phyloP scores from a whole-genome alignment of 345 rosid genomes.

The Lenwebbia sp. region DNA sequence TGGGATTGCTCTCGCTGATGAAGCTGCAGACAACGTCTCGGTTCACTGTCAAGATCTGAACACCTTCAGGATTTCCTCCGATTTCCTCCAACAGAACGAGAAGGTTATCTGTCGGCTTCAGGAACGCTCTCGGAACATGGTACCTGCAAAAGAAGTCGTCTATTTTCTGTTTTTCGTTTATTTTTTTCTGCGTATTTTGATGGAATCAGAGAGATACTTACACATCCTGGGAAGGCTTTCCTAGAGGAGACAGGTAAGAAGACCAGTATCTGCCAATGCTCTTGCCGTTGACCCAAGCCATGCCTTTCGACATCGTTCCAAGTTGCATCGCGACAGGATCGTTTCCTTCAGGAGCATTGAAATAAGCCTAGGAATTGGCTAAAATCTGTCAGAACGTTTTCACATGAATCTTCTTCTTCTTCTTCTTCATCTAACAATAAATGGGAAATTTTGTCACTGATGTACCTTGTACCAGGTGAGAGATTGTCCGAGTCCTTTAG shows the following conservation, averaged over 20 bases:
- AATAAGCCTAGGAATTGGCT: slow-evolving; percentile 8
- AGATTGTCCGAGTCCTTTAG: slow-evolving; percentile 9
- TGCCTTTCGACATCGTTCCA: slow-evolving; percentile 30
- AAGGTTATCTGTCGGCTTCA: slow-evolving; percentile 27
- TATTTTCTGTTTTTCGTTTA: background rate
- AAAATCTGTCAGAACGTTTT: background rate
- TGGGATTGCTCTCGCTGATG: slow-evolving; percentile 16
- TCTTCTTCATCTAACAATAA: background rate
- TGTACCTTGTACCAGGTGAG: slow-evolving; percentile 42
- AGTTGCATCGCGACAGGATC: slow-evolving; percentile 24
- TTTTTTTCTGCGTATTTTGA: background rate
- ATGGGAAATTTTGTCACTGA: background rate
- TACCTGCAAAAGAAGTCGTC: slow-evolving; percentile 12
- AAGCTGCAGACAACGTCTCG: slow-evolving; percentile 37
- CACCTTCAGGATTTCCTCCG: slow-evolving; percentile 13
- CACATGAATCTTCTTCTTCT: background rate
- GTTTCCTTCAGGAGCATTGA: slow-evolving; percentile 30
- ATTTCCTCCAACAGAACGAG: slow-evolving; percentile 32
- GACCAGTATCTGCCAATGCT: slow-evolving; percentile 42
- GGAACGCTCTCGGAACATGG: slow-evolving; percentile 34
- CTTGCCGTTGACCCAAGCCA: slow-evolving; percentile 41
- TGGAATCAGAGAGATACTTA: slow-evolving; percentile 4
- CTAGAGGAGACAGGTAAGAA: slow-evolving; percentile 24
- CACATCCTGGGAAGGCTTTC: slow-evolving; percentile 29
- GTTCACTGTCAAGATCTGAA: slow-evolving; percentile 19